Evolutionary conservation across 1,284 basidiomycete species (phyloP).

Genomic region (Trichosporon ovoides): DNA sequence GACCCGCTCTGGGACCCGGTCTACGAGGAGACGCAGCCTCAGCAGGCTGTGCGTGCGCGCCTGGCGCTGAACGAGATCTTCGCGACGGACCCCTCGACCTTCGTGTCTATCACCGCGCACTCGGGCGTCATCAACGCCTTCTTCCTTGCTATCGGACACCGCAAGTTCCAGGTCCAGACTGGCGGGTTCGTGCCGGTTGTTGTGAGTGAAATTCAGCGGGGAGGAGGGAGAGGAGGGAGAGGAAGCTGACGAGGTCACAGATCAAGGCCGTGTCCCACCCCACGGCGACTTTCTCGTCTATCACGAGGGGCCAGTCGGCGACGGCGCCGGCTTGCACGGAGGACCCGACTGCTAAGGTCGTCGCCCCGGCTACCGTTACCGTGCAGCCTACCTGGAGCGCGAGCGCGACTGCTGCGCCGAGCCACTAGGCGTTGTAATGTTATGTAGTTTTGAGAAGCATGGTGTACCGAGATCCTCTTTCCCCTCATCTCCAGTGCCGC

Average conservation of each 20-base stretch:
- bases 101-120: slow-evolving; percentile 43
- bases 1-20: slow-evolving; percentile 37
- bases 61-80: slow-evolving; percentile 38
- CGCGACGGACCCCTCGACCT: slow-evolving; percentile 29
- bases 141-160: slow-evolving; percentile 32
- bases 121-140: slow-evolving; percentile 39
- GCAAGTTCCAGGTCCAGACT: slow-evolving; percentile 23
- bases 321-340: slow-evolving; percentile 21
- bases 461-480: too few species aligned
- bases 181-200: slow-evolving; percentile 32
- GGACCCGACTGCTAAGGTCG: slow-evolving; percentile 8
- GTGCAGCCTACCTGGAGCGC: not conserved
- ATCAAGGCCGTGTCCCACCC: slow-evolving; percentile 23
- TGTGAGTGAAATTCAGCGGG: slow-evolving; percentile 11
- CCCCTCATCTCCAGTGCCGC: too few species aligned
- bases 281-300: slow-evolving; percentile 17
- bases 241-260: slow-evolving; percentile 9
- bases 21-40: slow-evolving; percentile 29
- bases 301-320: slow-evolving; percentile 22
- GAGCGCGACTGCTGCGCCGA: not conserved
- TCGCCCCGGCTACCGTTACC: not conserved
- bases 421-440: not conserved
- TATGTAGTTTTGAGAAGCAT: too few species aligned
- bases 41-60: slow-evolving; percentile 30
- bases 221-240: too few species aligned